Evolutionary conservation across 306 rosid genomes (phyloP), one percentile per base, ranked within the genome.

Genomic region (Citrullus amarus): DNA sequence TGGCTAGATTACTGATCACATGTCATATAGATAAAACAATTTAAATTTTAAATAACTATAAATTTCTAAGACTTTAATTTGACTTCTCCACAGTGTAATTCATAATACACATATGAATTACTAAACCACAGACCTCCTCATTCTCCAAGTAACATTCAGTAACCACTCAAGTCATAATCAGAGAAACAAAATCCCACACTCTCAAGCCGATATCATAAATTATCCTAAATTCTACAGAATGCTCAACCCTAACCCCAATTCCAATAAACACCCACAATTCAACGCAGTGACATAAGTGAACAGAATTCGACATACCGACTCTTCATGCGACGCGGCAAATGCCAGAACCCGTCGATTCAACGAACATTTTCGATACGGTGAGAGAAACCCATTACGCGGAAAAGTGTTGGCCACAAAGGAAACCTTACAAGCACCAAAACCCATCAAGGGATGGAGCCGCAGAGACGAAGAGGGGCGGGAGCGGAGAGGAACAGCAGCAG

Each of bases 241-340:
- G 39, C 39, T 18, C 2, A 8, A 39, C 48, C 20, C 57, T 17
- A 70, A 10, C 6, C 38, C 56, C 75, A 16, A 38, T 39, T 9
- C 32, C 36, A 71, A 48, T 22, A 58, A 70, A 15, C 76, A 50
- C n/a, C 15, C 41, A 25, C 12, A 41, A 78, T 59, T 61, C 39
- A 44, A 46, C 54, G 10, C 22, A 60, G 17, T 10, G 58, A 63
- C 3, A 78, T 13, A 50, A 48, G 2, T 34, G 7, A n/a, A 63
- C 7, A 65, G 32, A 78, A 78, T 66, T 46, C 28, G 20, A 60
- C 89, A 80, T 80, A 96, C 99, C 82, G 96, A 83, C 12, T 89
- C 97, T 60, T 88, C 91, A 12, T 61, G 91, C 2, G 97, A 60
- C 61, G 93, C 88, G 1, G 96, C 79, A 34, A 81, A 84, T 54